These are phyloP conservation scores for Emmonsiellopsis sp. DNA, from an alignment of 2,329 filamentous ascomycete genomes.

Conservation along the genomic window DNA sequence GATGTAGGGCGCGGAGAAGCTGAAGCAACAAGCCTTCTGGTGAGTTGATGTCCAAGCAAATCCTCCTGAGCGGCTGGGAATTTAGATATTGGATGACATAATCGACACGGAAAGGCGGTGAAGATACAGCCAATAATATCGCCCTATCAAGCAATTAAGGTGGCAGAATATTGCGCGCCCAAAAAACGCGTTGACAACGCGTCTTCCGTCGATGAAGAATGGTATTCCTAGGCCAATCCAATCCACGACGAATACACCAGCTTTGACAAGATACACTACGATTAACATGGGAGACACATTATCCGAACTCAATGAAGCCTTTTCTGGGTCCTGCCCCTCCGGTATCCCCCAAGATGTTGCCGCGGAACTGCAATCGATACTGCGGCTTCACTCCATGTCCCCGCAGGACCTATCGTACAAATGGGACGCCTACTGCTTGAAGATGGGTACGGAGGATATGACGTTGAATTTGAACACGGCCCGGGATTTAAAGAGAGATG, in stretches of 20 bases:
- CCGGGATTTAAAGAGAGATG: slow-evolving; percentile 71
- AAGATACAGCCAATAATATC: background rate
- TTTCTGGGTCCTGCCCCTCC: slow-evolving; percentile 42
- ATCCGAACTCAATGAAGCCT: slow-evolving; percentile 49
- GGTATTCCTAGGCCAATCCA: background rate
- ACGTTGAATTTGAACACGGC: slow-evolving; percentile 61
- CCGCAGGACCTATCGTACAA: slow-evolving; percentile 91
- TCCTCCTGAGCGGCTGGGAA: too few species aligned
- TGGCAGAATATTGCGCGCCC: background rate
- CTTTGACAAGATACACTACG: background rate
- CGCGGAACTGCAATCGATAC: slow-evolving; percentile 73
- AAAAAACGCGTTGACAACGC: slow-evolving; percentile 1
- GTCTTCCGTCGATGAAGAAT: background rate
- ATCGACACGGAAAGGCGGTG: background rate
- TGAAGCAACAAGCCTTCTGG: too few species aligned
- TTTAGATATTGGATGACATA: background rate
- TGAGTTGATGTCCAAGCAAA: too few species aligned
- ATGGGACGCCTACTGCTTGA: slow-evolving; percentile 97
- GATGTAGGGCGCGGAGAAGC: too few species aligned
- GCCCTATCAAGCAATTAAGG: background rate
- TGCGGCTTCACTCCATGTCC: slow-evolving; percentile 70
- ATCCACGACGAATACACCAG: background rate
- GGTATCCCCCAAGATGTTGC: slow-evolving; percentile 68
- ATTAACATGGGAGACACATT: slow-evolving; percentile 5
- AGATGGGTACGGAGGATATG: slow-evolving; percentile 75